A percentile compares a stretch with the other conserved stretches of the same genome.
Evolutionary conservation across 2,329 filamentous ascomycete species (phyloP).

Genomic region (Penicillium oxalicum): DNA sequence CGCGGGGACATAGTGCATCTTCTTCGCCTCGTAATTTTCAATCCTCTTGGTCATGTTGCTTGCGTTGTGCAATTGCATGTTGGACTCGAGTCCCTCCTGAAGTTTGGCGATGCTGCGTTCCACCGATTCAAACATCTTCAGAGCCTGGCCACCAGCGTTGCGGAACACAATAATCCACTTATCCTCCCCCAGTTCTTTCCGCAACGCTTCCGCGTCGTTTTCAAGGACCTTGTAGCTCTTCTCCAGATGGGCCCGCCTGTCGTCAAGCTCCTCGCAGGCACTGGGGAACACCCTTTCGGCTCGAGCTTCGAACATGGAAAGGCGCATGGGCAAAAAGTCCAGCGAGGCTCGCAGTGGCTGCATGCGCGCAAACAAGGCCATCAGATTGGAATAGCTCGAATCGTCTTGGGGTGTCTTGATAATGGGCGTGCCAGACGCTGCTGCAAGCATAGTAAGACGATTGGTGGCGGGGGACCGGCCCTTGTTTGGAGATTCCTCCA

Average conservation of each 20-base stretch:
- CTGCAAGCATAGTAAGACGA: constrained; percentile 62
- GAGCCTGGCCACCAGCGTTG: constrained; percentile 81
- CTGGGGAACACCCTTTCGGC: constrained; percentile 78
- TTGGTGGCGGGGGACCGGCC: constrained; percentile 52
- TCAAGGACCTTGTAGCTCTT: constrained; percentile 83
- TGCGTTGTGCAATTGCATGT: constrained; percentile 66
- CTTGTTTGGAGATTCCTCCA: constrained; percentile 70
- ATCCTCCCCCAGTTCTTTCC: constrained; percentile 89
- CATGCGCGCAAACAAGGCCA: constrained; percentile 90
- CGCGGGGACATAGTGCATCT: constrained; percentile 85
- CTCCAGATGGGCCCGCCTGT: constrained; percentile 67
- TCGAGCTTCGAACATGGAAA: constrained; percentile 76
- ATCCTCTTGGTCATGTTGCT: constrained; percentile 71
- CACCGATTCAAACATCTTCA: constrained; percentile 95
- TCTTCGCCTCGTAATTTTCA: constrained; percentile 92
- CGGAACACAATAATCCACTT: constrained; percentile 94
- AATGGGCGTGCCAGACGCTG: constrained; percentile 37
- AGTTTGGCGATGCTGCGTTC: constrained; percentile 80
- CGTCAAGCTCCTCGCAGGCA: constrained; percentile 81
- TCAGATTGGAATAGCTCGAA: constrained; percentile 74
- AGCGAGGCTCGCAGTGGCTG: constrained; percentile 87
- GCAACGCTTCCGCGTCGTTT: constrained; percentile 79
- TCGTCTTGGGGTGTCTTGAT: constrained; percentile 65
- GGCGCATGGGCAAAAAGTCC: constrained; percentile 90
- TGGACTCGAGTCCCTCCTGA: constrained; percentile 69